Conservation (phyloP, 2,329 filamentous ascomycete species). For the Lithohypha guttulata region DNA sequence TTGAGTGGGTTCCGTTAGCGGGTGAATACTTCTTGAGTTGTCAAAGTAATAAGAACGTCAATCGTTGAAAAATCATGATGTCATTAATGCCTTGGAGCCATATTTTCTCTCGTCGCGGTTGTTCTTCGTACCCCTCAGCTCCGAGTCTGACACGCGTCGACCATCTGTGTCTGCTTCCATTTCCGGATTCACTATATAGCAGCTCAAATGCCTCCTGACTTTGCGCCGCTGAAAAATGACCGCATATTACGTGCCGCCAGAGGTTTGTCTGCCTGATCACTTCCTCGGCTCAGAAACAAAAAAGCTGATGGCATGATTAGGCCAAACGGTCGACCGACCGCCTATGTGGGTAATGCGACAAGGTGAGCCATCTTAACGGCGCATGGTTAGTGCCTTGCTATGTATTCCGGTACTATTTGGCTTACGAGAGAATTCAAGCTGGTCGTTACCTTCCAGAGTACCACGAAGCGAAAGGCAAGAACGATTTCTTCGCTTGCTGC, state of each 20-base stretch:
- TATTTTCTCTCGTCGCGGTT: no score
- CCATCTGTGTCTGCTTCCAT: no score
- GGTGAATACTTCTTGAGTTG: no score
- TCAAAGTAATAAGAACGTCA: no score
- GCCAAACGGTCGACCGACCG: constrained; percentile 80
- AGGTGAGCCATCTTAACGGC: constrained; percentile 45
- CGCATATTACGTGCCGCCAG: constrained; percentile 79
- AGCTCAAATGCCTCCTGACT: constrained; percentile 56
- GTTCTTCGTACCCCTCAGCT: no score
- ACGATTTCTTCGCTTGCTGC: constrained; percentile 97
- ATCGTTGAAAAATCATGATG: no score
- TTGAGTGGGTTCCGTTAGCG: no score
- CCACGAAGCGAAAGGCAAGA: constrained; percentile 79
- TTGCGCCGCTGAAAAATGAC: constrained; percentile 84
- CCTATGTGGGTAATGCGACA: constrained; percentile 99
- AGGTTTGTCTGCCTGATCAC: constrained; percentile 43
- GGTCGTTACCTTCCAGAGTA: constrained; percentile 97
- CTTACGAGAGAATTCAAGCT: constrained; percentile 43
- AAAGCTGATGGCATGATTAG: constrained; percentile 27
- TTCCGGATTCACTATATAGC: background rate
- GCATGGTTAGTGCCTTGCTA: constrained; percentile 17
- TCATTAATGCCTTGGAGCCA: no score
- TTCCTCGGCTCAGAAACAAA: background rate
- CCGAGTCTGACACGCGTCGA: no score
- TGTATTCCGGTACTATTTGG: background rate